Percentiles rank a stretch among this genome's conserved stretches.
Conservation (phyloP, 176 grass and related monocot genomes). For the Triticum monococcum region DNA sequence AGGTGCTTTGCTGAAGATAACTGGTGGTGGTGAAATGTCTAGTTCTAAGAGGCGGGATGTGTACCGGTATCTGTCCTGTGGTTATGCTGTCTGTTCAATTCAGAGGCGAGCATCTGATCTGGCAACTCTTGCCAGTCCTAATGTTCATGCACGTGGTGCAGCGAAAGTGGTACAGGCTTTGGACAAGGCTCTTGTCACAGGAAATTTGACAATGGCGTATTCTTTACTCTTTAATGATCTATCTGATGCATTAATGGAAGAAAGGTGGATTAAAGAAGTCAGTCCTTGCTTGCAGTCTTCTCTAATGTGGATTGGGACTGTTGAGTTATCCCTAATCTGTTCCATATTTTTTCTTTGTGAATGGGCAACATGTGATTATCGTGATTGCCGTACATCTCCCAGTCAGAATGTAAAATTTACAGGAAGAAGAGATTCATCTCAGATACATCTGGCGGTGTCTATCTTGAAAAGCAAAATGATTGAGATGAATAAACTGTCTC, state of each 20-base stretch:
- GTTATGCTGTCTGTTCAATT: slow-evolving; percentile 75
- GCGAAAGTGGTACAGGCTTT: slow-evolving; percentile 93
- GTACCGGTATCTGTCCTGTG: slow-evolving; percentile 80
- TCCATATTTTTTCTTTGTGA: slow-evolving; percentile 99
- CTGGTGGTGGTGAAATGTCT: slow-evolving; percentile 52
- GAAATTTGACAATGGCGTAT: slow-evolving; percentile 75
- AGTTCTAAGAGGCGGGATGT: slow-evolving; percentile 68
- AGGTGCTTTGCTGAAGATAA: slow-evolving; percentile 65
- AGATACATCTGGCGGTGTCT: slow-evolving; percentile 81
- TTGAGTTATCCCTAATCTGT: slow-evolving; percentile 86
- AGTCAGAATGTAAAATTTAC: slow-evolving; percentile 70
- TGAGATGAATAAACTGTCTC: slow-evolving; percentile 63
- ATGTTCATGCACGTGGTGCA: slow-evolving; percentile 68
- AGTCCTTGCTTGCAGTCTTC: slow-evolving; percentile 93
- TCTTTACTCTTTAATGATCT: slow-evolving; percentile 91
- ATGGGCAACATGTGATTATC: slow-evolving; percentile 98
- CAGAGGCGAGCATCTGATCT: slow-evolving; percentile 81
- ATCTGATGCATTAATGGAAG: slow-evolving; percentile 84
- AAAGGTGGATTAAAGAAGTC: slow-evolving; percentile 94
- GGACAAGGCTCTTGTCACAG: slow-evolving; percentile 75
- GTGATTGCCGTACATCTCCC: slow-evolving; percentile 73
- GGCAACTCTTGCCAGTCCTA: slow-evolving; percentile 80
- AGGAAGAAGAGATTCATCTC: slow-evolving; percentile 88
- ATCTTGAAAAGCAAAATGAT: slow-evolving; percentile 92
- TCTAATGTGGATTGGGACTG: slow-evolving; percentile 91